A percentile compares a stretch with the other conserved stretches of the same genome.
Evolutionary conservation across 805 yeast genomes (phyloP).

Genomic region (Candida arabinofermentans): DNA sequence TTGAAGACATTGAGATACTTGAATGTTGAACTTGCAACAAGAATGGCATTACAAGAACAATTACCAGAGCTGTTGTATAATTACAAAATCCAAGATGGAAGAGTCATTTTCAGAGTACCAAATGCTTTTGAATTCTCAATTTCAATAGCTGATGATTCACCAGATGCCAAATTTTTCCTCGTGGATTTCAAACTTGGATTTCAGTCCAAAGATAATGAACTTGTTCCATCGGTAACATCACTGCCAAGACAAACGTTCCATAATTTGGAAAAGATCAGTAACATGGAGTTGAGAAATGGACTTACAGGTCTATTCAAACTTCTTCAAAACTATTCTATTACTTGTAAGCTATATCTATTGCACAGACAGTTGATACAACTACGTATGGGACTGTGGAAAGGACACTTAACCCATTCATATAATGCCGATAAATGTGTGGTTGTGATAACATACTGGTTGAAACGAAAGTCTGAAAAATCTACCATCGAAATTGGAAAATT

Average conservation of each 20-base stretch:
- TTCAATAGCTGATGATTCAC: conserved; percentile 61
- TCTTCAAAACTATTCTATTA: conserved; percentile 55
- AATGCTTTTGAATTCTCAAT: conserved; percentile 71
- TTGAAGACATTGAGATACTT: conserved; percentile 61
- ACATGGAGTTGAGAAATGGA: conserved; percentile 45
- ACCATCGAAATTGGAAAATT: conserved; percentile 58
- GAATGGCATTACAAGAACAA: conserved; percentile 63
- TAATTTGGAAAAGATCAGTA: conserved; percentile 52
- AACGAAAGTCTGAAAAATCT: conserved; percentile 45
- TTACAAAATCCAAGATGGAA: conserved; percentile 70
- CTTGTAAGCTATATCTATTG: conserved; percentile 58
- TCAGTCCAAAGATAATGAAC: conserved; percentile 35
- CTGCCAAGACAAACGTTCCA: conserved; percentile 32
- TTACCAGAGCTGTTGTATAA: conserved; percentile 64
- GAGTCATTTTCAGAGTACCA: conserved; percentile 60
- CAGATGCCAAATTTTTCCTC: conserved; percentile 64
- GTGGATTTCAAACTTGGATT: conserved; percentile 72
- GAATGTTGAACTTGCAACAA: conserved; percentile 67
- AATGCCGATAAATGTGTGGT: conserved; percentile 51
- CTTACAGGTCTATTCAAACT: conserved; percentile 52
- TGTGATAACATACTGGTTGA: conserved; percentile 62
- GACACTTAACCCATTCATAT: conserved; percentile 55
- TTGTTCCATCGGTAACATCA: conserved; percentile 25
- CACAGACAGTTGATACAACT: conserved; percentile 53
- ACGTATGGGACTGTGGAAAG: conserved; percentile 52